Base-by-base conservation (phyloP, 2,329 filamentous ascomycete species). In the Fusarium continuum region DNA sequence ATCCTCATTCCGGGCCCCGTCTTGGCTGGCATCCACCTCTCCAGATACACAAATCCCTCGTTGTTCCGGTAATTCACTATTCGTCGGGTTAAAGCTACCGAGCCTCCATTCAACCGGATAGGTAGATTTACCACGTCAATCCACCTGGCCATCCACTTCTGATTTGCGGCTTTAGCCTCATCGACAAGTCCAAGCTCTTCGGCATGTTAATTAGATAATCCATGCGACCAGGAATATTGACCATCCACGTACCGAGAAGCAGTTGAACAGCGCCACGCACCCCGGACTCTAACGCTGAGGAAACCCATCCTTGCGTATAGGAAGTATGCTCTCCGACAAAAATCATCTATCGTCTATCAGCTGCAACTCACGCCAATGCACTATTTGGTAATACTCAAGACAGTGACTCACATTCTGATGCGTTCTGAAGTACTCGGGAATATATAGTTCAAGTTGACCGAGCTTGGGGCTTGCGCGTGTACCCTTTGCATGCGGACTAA, bases 301-400 rank as follows among this genome's bases (percentile, higher is more conserved):
- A 25, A 4, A 58, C 58, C 55, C 55, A 58, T 5, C 53, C 55
- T 7, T 58, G 55, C 10, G 55, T 58, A 1, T 43, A 52, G 4
- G 55, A 43, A 0, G 55, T 58, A 9, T 58, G 55, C 7, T 58
- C 55, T 4, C 55, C 55, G 6, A 58, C 55, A 17, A 58, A 58
- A 2, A 58, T 58, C 55, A 58, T 58, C 55, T 58, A 1, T 2
- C n/a, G n/a, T n/a, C n/a, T n/a, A n/a, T n/a, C n/a, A n/a, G n/a
- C n/a, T 4, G 3, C 2, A 9, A 3, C 4, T 3, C 0, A 4
- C 56, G 29, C 1, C 4, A 1, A 1, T 2, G 2, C 0, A n/a
- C 1, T 0, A 2, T 0, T 3, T 0, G 2, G 1, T 2, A 0
- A 1, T 3, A 14, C 5, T 4, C 10, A 28, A 4, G 1, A 0